These are phyloP conservation scores for Sclerotinia minor DNA, from an alignment of 2,329 filamentous ascomycete species.

Conservation along the genomic window DNA sequence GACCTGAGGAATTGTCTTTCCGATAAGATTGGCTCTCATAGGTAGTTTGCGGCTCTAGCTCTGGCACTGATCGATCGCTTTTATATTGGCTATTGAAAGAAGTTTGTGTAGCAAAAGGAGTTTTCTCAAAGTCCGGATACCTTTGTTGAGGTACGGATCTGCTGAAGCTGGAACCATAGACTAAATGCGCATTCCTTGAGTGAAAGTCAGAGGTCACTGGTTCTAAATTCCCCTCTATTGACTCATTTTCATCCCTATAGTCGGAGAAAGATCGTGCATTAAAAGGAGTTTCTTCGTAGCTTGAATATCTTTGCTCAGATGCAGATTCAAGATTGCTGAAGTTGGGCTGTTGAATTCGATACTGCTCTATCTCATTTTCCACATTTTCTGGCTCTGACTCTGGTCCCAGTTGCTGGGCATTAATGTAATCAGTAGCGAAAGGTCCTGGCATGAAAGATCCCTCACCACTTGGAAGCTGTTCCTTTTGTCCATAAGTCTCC, in stretches of 20 bases:
- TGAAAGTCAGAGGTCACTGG: neutral
- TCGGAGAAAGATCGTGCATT: neutral
- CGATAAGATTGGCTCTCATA: neutral
- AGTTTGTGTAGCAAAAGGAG: neutral
- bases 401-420: neutral
- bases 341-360: neutral
- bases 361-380: fast-evolving
- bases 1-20: neutral
- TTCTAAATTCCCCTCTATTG: neutral
- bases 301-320: neutral
- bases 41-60: neutral
- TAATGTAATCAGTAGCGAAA: neutral
- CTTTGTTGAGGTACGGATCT: neutral
- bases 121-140: neutral
- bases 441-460: neutral
- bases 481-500: neutral
- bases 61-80: neutral
- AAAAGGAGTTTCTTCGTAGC: neutral
- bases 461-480: neutral
- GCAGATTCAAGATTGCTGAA: neutral
- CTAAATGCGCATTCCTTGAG: neutral
- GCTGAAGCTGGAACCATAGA: neutral
- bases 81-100: neutral
- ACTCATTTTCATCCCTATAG: neutral
- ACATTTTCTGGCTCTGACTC: neutral